Evolutionary conservation across 345 rosid genomes (phyloP), one percentile per base, ranked within the genome.

Genomic region (Eucalyptus melliodora): DNA sequence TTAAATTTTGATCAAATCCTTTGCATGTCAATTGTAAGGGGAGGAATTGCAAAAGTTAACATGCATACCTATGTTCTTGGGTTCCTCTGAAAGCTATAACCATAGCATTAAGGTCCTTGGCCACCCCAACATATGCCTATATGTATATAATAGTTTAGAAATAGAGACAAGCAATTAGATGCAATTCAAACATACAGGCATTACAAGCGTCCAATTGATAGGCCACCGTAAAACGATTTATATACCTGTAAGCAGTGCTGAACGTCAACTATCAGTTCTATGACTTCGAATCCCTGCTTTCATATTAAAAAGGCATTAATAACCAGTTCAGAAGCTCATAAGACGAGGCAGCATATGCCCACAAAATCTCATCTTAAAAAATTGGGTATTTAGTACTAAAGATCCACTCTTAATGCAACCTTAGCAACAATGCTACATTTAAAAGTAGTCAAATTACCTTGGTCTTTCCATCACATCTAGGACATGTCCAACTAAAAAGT

Each of bases 191-290:
- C 31, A 27, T 26, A 27, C 3, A 60, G 67, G 30, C 65, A 59
- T 59, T 7, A 59, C 14, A 24, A 59, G 65, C 15, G 0, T 59
- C 65, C 65, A 47, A 96, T 88, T 55, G 94, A 59, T 59, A 59
- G 50, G 65, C 65, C 65, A 59, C 7, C 5, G 0, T 11, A 24
- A 11, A 27, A 11, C 4, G 4, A 59, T 5, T 59, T 59, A 26
- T 24, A 6, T 82, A 96, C 99, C 97, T 96, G 96, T 91, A 96
- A 92, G 92, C 99, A 97, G 90, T 94, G 94, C 92, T 96, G 92
- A 37, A 97, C 82, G 85, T 97, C 97, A 92, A 96, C 96, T 86
- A 96, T 90, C 87, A 97, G 92, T 92, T 96, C 97, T 87, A 96
- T 91, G 42, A 97, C 95, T 92, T 97, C 88, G 88, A 96, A 97